phyloP scores from a whole-genome alignment of 495 filamentous ascomycete genomes.

The Neurospora discreta region DNA sequence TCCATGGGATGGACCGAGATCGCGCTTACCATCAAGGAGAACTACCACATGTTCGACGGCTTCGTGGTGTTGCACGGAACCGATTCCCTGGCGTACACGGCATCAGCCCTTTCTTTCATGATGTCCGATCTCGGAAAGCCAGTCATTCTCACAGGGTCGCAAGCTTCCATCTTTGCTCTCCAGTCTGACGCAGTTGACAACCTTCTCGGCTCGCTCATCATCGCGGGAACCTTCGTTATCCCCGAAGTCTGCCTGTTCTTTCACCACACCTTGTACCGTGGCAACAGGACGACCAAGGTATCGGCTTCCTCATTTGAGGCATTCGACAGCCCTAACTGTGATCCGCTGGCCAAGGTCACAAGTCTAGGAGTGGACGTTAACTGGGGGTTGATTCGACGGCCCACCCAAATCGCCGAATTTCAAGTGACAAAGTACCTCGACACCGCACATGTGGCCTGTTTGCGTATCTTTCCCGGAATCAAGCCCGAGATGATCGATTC shows the following conservation, averaged over 20 bases:
- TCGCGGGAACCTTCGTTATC: conserved; percentile 93
- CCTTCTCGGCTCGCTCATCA: conserved; percentile 79
- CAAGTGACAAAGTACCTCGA: conserved; percentile 66
- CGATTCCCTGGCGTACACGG: conserved; percentile 84
- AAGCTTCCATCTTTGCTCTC: conserved; percentile 84
- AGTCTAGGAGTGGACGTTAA: conserved; percentile 72
- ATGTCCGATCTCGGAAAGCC: conserved; percentile 84
- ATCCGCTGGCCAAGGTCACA: conserved; percentile 68
- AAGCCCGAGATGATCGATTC: conserved; percentile 89
- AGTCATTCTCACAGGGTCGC: conserved; percentile 81
- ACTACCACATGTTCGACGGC: conserved; percentile 86
- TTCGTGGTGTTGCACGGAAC: conserved; percentile 97
- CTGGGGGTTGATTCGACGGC: conserved; percentile 71
- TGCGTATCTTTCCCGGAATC: conserved; percentile 93
- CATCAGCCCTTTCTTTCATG: conserved; percentile 92
- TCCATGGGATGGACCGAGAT: conserved; percentile 86
- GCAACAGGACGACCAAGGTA: conserved; percentile 82
- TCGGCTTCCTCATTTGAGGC: conserved; percentile 79
- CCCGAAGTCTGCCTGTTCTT: conserved; percentile 96
- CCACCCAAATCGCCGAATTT: conserved; percentile 63
- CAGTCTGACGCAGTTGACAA: conserved; percentile 97
- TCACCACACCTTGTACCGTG: conserved; percentile 83
- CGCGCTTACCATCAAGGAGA: conserved; percentile 53
- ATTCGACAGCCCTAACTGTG: conserved; percentile 76
- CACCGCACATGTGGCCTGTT: conserved; percentile 80